phyloP scores from a whole-genome alignment of 305 asterid species.

The Fraxinus velutina region DNA sequence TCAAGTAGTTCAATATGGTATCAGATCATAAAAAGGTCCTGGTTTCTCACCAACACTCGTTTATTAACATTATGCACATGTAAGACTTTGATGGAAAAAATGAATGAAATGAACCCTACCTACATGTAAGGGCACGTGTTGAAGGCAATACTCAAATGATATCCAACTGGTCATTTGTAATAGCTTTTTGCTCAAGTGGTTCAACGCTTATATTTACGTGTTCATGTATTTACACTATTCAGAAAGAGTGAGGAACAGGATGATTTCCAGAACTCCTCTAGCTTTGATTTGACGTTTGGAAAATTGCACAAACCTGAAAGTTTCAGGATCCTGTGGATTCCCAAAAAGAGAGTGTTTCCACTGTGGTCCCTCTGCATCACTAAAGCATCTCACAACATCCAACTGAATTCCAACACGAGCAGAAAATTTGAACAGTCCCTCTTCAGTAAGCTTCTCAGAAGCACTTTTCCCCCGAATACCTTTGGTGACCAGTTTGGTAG shows the following conservation, averaged over 20 bases:
- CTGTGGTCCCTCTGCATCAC: slow-evolving; percentile 77
- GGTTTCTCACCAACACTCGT: not conserved
- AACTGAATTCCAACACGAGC: slow-evolving; percentile 90
- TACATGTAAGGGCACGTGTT: not conserved
- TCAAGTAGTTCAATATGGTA: not conserved
- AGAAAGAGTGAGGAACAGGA: slow-evolving; percentile 15
- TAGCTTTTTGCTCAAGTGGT: not conserved
- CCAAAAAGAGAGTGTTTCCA: slow-evolving; percentile 98
- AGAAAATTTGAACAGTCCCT: slow-evolving; percentile 87
- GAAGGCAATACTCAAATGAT: not conserved
- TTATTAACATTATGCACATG: not conserved
- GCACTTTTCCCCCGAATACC: slow-evolving; percentile 80
- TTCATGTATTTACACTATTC: not conserved
- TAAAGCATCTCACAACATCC: slow-evolving; percentile 89
- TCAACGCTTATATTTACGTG: not conserved
- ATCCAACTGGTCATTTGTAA: not conserved
- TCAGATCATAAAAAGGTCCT: not conserved
- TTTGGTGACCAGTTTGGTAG: slow-evolving; percentile 74
- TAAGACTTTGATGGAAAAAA: not conserved
- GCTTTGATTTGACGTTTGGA: slow-evolving; percentile 5
- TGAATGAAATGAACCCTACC: not conserved
- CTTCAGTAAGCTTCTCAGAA: slow-evolving; percentile 88
- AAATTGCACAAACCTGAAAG: slow-evolving; percentile 60
- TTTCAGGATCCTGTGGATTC: slow-evolving; percentile 90
- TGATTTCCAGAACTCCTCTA: slow-evolving; percentile 8